phyloP scores from a whole-genome alignment of 2,329 filamentous ascomycete genomes.

The Gremmenia infestans region DNA sequence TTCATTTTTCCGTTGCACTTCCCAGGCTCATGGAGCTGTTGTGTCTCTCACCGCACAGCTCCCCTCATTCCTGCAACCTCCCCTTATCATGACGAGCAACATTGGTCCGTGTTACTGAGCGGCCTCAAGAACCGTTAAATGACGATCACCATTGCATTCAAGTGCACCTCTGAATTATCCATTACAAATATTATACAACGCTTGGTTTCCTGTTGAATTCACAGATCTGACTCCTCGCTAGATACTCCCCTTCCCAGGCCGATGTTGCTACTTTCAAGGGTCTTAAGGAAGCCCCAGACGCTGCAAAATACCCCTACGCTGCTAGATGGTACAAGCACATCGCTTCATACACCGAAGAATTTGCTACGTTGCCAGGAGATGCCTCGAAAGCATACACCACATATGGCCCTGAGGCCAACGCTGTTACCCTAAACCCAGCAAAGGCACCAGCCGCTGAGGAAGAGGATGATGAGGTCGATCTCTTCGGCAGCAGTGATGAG shows the following conservation, averaged over 20 bases:
- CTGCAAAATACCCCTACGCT: conserved; percentile 86
- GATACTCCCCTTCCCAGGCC: conserved; percentile 72
- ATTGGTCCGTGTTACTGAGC: conserved; percentile 97
- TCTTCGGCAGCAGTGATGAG: conserved; percentile 91
- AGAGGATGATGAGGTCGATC: conserved; percentile 83
- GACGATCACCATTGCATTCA: conserved; percentile 71
- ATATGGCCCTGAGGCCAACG: conserved; percentile 81
- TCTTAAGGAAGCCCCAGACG: conserved; percentile 67
- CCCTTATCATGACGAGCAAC: conserved; percentile 66
- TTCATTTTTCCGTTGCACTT: conserved; percentile 20
- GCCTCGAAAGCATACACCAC: conserved; percentile 80
- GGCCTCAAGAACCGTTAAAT: conserved; percentile 85
- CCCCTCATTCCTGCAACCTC: conserved; percentile 20
- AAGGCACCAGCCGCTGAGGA: conserved; percentile 69
- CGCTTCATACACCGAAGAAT: conserved; percentile 86
- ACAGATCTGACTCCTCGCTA: conserved; percentile 29
- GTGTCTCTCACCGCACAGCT: conserved; percentile 15
- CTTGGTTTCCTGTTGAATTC: conserved; percentile 11
- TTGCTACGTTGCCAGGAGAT: conserved; percentile 85
- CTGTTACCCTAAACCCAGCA: conserved; percentile 78
- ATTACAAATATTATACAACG: conserved; percentile 15
- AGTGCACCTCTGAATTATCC: conserved; percentile 67
- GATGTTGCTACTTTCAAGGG: conserved; percentile 96
- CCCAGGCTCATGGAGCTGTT: conserved; percentile 8
- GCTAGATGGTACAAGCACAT: conserved; percentile 99